A percentile compares a stretch with the other conserved stretches of the same genome.
These are phyloP conservation scores for Ceratocystis ficicola DNA, from an alignment of 2,329 filamentous ascomycete species.

Conservation along the genomic window DNA sequence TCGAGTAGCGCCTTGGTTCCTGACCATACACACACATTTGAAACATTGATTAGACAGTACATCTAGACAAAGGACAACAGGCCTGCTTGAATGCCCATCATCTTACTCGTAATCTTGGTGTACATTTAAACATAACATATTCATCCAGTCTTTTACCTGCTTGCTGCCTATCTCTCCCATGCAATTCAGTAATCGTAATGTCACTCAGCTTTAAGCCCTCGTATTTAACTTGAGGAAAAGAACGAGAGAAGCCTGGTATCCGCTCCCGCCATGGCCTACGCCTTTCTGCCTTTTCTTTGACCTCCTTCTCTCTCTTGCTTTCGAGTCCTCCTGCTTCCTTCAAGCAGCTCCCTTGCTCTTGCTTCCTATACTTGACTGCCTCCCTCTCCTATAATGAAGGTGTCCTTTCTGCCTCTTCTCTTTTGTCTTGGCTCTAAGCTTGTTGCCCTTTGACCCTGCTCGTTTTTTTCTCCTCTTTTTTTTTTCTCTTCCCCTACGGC, in stretches of 20 bases:
- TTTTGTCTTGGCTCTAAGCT: slow-evolving; percentile 1
- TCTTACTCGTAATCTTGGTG: too few species aligned
- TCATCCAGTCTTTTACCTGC: too few species aligned
- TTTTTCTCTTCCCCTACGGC: slow-evolving; percentile 6
- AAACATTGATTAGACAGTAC: too few species aligned
- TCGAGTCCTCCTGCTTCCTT: slow-evolving; percentile 23
- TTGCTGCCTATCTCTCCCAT: too few species aligned
- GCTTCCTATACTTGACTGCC: not conserved
- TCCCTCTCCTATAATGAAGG: slow-evolving; percentile 11
- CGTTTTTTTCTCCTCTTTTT: not conserved
- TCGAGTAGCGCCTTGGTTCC: too few species aligned
- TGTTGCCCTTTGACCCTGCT: slow-evolving; percentile 21
- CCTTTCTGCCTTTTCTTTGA: not conserved
- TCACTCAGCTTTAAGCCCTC: too few species aligned
- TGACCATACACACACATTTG: too few species aligned
- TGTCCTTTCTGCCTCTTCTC: not conserved
- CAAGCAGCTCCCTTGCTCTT: not conserved
- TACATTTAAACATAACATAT: too few species aligned
- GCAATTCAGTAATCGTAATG: too few species aligned
- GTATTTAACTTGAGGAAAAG: not conserved
- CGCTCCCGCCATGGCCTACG: not conserved
- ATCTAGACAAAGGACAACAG: too few species aligned
- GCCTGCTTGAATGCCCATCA: too few species aligned
- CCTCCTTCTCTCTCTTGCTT: not conserved
- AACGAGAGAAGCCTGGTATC: not conserved